These are phyloP conservation scores for Phylloporus sp. DNA, from an alignment of 768 basidiomycete genomes.

Conservation along the genomic window DNA sequence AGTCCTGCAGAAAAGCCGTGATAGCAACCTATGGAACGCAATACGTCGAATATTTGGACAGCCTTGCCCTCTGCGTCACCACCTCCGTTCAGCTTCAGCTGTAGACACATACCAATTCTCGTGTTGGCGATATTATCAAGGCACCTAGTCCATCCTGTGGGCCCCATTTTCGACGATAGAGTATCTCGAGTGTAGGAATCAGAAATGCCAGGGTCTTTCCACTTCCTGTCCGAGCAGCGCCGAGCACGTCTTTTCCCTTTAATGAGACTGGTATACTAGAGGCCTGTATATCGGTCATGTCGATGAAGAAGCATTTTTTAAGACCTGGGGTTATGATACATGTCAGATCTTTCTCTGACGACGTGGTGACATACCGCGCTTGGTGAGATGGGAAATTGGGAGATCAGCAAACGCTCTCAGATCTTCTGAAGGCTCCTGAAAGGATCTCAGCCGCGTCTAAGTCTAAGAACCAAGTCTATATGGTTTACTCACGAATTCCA, in stretches of 20 bases:
- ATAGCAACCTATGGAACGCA: slow-evolving; percentile 88
- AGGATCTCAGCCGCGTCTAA: slow-evolving; percentile 12
- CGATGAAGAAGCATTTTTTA: slow-evolving; percentile 79
- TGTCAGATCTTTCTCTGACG: neutral
- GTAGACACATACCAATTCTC: slow-evolving; percentile 68
- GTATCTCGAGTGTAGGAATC: slow-evolving; percentile 60
- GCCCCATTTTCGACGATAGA: slow-evolving; percentile 67
- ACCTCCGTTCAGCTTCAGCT: neutral
- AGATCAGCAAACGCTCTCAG: slow-evolving; percentile 62
- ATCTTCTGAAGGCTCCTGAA: slow-evolving; percentile 48
- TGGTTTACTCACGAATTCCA: slow-evolving; percentile 44
- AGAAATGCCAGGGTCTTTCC: slow-evolving; percentile 76
- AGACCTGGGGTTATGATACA: slow-evolving; percentile 49
- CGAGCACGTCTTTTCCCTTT: slow-evolving; percentile 62
- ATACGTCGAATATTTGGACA: slow-evolving; percentile 95
- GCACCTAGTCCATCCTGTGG: slow-evolving; percentile 79
- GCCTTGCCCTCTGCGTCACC: slow-evolving; percentile 48
- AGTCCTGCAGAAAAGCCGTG: slow-evolving; percentile 93
- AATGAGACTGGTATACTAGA: slow-evolving; percentile 57
- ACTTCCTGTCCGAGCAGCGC: slow-evolving; percentile 67
- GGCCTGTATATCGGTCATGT: slow-evolving; percentile 81
- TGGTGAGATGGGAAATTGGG: slow-evolving; percentile 74
- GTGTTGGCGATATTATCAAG: slow-evolving; percentile 88
- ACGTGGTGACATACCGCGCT: slow-evolving; percentile 48
- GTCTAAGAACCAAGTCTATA: neutral